Conservation (phyloP, 345 rosid genomes). For the Hibiscus syriacus region DNA sequence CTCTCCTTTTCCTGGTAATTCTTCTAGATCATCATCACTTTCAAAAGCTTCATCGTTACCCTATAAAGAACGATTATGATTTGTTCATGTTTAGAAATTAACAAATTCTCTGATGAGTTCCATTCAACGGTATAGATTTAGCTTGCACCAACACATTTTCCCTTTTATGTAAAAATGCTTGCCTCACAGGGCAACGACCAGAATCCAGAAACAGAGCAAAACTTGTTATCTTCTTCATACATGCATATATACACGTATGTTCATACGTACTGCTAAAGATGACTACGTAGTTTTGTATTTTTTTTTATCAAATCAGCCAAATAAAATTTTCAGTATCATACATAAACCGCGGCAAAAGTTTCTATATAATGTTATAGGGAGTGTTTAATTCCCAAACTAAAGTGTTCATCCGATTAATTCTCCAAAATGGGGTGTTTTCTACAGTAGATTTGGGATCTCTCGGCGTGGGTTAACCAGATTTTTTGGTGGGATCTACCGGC, state of each 20-base stretch:
- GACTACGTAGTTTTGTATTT: conserved; percentile 16
- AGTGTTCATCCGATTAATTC: no score
- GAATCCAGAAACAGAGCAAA: background rate
- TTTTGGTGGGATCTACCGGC: no score
- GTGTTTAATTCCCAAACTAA: no score
- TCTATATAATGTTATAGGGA: no score
- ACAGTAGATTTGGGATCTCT: no score
- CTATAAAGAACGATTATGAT: conserved; percentile 20
- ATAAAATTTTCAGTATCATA: background rate
- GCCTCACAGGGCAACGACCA: conserved; percentile 16
- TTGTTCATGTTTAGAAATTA: conserved; percentile 14
- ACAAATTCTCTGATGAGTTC: background rate
- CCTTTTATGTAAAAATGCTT: background rate
- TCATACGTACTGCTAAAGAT: conserved; percentile 2
- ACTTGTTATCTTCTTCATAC: background rate
- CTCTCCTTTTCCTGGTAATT: no score
- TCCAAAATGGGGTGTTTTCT: no score
- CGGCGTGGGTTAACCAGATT: no score
- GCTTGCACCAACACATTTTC: no score
- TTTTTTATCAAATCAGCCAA: conserved; percentile 5
- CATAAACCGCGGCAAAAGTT: background rate
- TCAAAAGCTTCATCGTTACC: conserved; percentile 37
- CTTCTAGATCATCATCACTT: conserved; percentile 37
- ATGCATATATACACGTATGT: no score
- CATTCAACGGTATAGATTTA: no score